Base-by-base conservation (phyloP, 176 grass and related monocot species). In the Coix lacrymajobi region DNA sequence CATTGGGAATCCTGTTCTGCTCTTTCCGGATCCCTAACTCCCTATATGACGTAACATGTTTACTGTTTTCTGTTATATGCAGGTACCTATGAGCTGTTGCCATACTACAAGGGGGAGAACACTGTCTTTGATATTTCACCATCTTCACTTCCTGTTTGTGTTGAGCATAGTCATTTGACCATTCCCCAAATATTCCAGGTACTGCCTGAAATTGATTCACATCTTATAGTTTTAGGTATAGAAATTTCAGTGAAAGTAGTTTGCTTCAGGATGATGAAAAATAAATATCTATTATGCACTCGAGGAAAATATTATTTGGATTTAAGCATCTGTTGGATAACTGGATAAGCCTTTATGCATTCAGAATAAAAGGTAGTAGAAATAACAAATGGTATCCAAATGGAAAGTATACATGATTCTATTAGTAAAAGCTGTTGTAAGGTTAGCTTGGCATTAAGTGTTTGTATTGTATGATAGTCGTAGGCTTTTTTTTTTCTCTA, bases 21-120 rank as follows among this genome's bases (percentile, higher is more conserved):
- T 77, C 40, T 82, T 64, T 45, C 54, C 8, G 25, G 17, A 8
- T 78, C 11, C 16, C 40, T 62, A 31, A 60, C 56, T 60, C n/a
- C 56, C n/a, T 40, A 39, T 82, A 70, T 69, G 48, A 69, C 31
- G 1, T 65, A 28, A 63, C 17, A 1, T 78, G 30, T 56, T 73
- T 73, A 52, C 83, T 48, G 43, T 68, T 83, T 76, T 10, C 81
- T 54, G 64, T 78, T 69, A 75, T 77, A 76, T 84, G n/a, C 81
- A 99, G 96, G 96, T 70, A 81, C 48, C 66, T 99, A 93, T 78
- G 89, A 99, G 83, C 78, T 99, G 80, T 51, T 96, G 39, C 93
- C 96, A 76, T 99, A 95, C 82, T 99, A 99, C 80, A 99, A 95
- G 80, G 96, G 96, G 46, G 96, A 99, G 70, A 96, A 99, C 73